These are phyloP conservation scores for Phytophthora syringae DNA, from an alignment of 352 stramenopile genomes.

Conservation along the genomic window DNA sequence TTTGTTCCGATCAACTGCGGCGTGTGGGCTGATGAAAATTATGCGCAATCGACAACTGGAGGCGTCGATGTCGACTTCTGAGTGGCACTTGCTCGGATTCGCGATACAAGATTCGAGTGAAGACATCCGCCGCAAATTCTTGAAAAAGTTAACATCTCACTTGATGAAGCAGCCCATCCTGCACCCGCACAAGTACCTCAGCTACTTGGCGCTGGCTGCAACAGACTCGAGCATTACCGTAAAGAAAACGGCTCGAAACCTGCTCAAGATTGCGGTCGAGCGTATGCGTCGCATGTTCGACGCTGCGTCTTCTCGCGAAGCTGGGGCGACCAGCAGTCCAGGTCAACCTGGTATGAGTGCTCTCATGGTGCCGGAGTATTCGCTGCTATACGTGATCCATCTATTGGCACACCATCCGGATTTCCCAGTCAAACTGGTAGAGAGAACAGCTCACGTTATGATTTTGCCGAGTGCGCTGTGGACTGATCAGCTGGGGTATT, in stretches of 20 bases:
- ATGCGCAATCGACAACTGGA: conserved; percentile 67
- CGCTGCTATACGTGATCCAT: conserved; percentile 83
- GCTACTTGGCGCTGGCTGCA: conserved; percentile 72
- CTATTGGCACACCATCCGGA: conserved; percentile 80
- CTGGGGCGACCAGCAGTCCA: conserved; percentile 20
- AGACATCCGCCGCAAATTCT: conserved; percentile 70
- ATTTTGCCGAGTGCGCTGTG: conserved; percentile 52
- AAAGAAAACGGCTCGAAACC: conserved; percentile 60
- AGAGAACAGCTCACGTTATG: conserved; percentile 33
- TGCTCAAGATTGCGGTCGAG: conserved; percentile 67
- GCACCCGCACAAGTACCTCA: conserved; percentile 84
- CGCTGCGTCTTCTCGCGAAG: conserved; percentile 41
- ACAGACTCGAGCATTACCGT: conserved; percentile 54
- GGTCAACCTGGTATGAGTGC: conserved; percentile 33
- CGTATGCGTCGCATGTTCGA: conserved; percentile 85
- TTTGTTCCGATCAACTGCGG: conserved; percentile 58
- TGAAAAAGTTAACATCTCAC: conserved; percentile 78
- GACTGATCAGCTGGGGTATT: conserved; percentile 59
- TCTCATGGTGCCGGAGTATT: conserved; percentile 86
- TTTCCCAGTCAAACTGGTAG: conserved; percentile 55
- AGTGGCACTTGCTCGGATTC: conserved; percentile 86
- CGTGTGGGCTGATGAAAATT: conserved; percentile 69
- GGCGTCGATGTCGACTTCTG: conserved; percentile 46
- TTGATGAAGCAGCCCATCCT: conserved; percentile 68
- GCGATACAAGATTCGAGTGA: conserved; percentile 78